Conservation (phyloP, 73 alveolate species). For the Paramecium caudatum region DNA sequence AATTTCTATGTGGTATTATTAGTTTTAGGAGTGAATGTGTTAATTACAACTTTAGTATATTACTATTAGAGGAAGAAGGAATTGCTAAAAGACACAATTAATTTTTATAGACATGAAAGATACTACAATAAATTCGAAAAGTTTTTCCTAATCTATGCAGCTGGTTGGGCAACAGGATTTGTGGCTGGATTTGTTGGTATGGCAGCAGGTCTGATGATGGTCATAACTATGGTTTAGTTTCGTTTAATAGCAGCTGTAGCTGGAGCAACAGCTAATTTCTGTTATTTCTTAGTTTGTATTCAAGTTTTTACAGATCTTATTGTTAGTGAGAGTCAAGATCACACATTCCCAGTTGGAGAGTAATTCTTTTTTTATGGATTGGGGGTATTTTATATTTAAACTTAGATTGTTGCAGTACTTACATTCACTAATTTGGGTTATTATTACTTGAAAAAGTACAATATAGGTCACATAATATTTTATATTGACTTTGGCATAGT, state of each 20-base stretch:
- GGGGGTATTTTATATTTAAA: slow-evolving; percentile 5
- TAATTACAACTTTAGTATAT: background rate
- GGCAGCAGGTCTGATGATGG: slow-evolving; percentile 64
- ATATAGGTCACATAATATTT: slow-evolving; percentile 29
- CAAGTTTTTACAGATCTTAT: slow-evolving; percentile 19
- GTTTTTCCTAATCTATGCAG: background rate
- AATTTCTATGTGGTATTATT: slow-evolving; percentile 5
- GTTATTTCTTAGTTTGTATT: slow-evolving; percentile 12
- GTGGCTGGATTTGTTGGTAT: slow-evolving; percentile 53
- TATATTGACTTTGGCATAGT: slow-evolving; percentile 34
- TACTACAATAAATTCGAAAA: background rate
- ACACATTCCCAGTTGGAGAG: background rate
- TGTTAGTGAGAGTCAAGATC: background rate
- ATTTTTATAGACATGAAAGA: slow-evolving; percentile 23
- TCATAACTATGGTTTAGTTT: slow-evolving; percentile 41
- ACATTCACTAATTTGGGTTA: slow-evolving; percentile 40
- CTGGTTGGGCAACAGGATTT: slow-evolving; percentile 58
- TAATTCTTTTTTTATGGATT: slow-evolving; percentile 34
- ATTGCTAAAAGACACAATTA: slow-evolving; percentile 27
- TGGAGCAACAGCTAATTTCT: slow-evolving; percentile 59
- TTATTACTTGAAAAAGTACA: slow-evolving; percentile 14
- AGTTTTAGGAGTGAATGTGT: background rate
- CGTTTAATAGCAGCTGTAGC: slow-evolving; percentile 55
- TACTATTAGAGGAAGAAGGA: slow-evolving; percentile 43
- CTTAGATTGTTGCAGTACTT: slow-evolving; percentile 10